phyloP scores from a whole-genome alignment of 2,329 filamentous ascomycete genomes.

The Hypoxylon sp. region DNA sequence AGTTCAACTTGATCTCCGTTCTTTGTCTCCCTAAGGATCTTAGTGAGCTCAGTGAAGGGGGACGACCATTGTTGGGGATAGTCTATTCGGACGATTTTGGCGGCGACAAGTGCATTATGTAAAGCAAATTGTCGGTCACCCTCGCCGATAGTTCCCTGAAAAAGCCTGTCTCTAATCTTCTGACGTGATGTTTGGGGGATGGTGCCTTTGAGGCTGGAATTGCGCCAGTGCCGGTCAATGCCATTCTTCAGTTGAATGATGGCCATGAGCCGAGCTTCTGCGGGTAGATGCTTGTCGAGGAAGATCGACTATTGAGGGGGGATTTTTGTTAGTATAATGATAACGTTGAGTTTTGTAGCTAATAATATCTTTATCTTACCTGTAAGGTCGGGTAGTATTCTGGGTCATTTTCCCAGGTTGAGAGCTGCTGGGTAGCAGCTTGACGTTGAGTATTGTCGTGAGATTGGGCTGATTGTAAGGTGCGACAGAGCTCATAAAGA shows the following conservation, averaged over 20 bases:
- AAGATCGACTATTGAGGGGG: constrained; percentile 75
- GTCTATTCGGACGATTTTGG: constrained; percentile 91
- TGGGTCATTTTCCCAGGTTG: constrained; percentile 77
- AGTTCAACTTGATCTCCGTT: constrained; percentile 76
- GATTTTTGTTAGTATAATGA: constrained; percentile 23
- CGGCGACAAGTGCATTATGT: constrained; percentile 89
- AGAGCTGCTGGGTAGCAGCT: constrained; percentile 78
- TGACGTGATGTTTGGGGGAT: constrained; percentile 82
- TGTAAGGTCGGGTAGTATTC: constrained; percentile 79
- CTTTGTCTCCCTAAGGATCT: constrained; percentile 72
- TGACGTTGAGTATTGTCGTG: constrained; percentile 75
- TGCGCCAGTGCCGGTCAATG: constrained; percentile 93
- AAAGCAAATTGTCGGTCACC: constrained; percentile 81
- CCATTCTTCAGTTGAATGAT: constrained; percentile 97
- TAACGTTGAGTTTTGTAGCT: background rate
- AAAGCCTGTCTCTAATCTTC: constrained; percentile 79
- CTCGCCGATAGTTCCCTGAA: constrained; percentile 84
- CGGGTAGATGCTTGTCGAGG: constrained; percentile 81
- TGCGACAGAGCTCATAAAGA: constrained; percentile 73
- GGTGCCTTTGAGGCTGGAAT: constrained; percentile 66
- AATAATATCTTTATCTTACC: constrained; percentile 59
- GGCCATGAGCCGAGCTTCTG: constrained; percentile 87
- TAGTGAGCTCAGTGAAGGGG: constrained; percentile 72
- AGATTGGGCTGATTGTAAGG: constrained; percentile 75
- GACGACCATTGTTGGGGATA: constrained; percentile 89